Evolutionary conservation across 345 rosid species (phyloP), one percentile per base, ranked within the genome.

Genomic region (Stellera chamaejasme): DNA sequence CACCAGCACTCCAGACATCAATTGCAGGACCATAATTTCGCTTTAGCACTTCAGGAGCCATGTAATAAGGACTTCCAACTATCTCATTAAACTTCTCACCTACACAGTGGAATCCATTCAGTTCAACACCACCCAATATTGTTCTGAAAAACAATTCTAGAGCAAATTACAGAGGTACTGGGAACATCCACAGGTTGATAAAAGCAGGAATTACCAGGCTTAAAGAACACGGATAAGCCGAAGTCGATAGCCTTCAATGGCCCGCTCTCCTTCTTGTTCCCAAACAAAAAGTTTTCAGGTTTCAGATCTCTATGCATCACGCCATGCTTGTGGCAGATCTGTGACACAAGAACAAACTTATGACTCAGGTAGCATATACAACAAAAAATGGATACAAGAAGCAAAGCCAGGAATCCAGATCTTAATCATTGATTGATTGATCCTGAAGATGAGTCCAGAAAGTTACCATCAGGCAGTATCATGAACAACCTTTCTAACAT

Each of bases 1-100:
- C 92, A 61, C 98, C 96, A 43, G 98, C 98, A 64, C 98, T 91
- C 98, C 98, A 91, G 10, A 92, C 86, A 61, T 92, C 96, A 62
- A 92, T 77, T 79, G 88, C 95, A 45, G 87, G 95, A 23, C 98
- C 98, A 60, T 92, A 92, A 58, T 78, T 75, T 44, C 95, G 76
- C 57, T 78, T 88, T 39, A 92, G 79, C 51, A 91, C 96, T 81
- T 91, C 96, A 0, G 96, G 98, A 71, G 99, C 99, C 99, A 94
- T 90, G 80, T 90, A 94, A 68, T 90, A 87, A 0, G 99, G 99
- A 74, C 97, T 94, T 49, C 97, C 97, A 54, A 94, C 95, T 46
- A 94, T 94, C 79, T 94, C 97, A 27, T 67, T 73, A 65, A 94
- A 94, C 54, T 52, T 82, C 72, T 94, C 93, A 32, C 88, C 97